These are phyloP conservation scores for Pleurotus platypus DNA, from an alignment of 768 basidiomycete species.

Conservation along the genomic window DNA sequence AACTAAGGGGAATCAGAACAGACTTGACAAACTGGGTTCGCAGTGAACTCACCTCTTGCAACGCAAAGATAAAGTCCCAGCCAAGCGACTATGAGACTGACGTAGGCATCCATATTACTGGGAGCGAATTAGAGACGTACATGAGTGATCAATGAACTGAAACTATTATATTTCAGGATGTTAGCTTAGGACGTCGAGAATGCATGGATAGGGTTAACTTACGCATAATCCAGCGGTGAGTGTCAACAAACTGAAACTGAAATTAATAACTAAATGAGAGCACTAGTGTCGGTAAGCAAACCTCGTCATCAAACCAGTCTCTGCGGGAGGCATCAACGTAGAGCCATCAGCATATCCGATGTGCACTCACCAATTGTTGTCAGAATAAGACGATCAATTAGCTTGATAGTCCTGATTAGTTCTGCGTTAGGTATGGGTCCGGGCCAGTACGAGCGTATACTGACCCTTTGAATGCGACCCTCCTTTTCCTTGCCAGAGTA, in stretches of 20 bases:
- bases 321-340: background rate
- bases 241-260: background rate
- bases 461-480: constrained; percentile 12
- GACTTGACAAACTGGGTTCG: background rate
- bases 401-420: background rate
- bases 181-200: background rate
- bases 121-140: background rate
- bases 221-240: background rate
- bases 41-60: background rate
- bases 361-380: background rate
- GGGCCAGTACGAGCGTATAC: too few relatives aligned
- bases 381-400: constrained; percentile 8
- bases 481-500: constrained; percentile 20
- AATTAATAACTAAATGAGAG: background rate
- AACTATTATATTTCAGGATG: background rate
- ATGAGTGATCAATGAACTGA: background rate
- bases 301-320: background rate
- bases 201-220: background rate
- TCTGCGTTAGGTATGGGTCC: too few relatives aligned
- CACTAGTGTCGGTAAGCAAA: background rate
- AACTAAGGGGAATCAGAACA: background rate
- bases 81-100: background rate
- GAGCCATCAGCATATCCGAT: too few relatives aligned
- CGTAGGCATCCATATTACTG: background rate
- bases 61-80: background rate